These are phyloP conservation scores for Trametes sp. DNA, from an alignment of 1,284 basidiomycete genomes.

Conservation along the genomic window DNA sequence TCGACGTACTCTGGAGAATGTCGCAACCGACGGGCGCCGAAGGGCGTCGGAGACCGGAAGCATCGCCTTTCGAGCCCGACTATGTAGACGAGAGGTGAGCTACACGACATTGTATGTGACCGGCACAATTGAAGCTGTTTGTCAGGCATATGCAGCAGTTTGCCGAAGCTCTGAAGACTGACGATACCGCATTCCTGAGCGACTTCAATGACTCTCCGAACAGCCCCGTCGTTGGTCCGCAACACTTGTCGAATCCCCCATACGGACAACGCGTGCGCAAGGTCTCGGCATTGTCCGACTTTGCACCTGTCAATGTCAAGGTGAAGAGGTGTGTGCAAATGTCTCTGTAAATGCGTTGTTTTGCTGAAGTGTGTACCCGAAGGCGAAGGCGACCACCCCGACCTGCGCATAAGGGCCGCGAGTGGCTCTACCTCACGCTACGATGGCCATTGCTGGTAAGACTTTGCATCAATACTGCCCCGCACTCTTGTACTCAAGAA, in stretches of 20 bases:
- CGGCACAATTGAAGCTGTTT: background rate
- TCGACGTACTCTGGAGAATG: conserved; percentile 2
- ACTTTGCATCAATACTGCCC: conserved; percentile 13
- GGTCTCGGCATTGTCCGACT: conserved; percentile 90
- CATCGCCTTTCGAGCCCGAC: conserved; percentile 49
- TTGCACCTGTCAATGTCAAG: conserved; percentile 88
- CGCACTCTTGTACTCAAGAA: background rate
- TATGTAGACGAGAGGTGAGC: conserved; percentile 79
- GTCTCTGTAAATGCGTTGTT: background rate
- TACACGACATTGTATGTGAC: background rate
- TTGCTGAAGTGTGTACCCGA: conserved; percentile 24
- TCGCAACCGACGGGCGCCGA: conserved; percentile 13
- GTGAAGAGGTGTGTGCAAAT: conserved; percentile 65
- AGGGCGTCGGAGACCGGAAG: conserved; percentile 3
- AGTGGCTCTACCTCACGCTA: conserved; percentile 82
- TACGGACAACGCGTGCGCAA: conserved; percentile 63
- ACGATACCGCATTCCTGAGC: conserved; percentile 56
- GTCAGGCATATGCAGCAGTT: conserved; percentile 78
- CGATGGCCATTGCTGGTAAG: conserved; percentile 91
- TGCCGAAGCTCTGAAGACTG: conserved; percentile 66
- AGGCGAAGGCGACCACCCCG: conserved; percentile 58
- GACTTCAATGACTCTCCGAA: conserved; percentile 47
- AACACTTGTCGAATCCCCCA: conserved; percentile 38
- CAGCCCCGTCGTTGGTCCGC: conserved; percentile 44
- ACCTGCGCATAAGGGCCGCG: conserved; percentile 62